Evolutionary conservation across 2,329 filamentous ascomycete species (phyloP).

Genomic region (Capronia epimyces): DNA sequence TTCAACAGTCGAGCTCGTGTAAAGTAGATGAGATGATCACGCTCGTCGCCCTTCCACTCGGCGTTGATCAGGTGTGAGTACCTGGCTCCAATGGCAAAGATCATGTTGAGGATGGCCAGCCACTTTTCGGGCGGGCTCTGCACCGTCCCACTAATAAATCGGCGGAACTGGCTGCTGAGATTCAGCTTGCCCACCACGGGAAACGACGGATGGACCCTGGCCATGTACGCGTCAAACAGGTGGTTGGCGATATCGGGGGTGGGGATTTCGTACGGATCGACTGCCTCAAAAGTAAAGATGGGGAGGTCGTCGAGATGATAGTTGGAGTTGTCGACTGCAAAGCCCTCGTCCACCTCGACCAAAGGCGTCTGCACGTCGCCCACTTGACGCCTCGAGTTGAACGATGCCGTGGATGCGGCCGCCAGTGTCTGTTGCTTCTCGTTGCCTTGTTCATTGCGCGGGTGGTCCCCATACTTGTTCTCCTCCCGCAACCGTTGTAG

Average conservation of each 20-base stretch:
- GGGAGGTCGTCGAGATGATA: slow-evolving; percentile 44
- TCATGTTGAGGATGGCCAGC: slow-evolving; percentile 44
- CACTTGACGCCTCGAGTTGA: slow-evolving; percentile 23
- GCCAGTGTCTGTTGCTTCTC: slow-evolving; percentile 9
- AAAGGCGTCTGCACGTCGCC: slow-evolving; percentile 29
- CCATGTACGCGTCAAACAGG: slow-evolving; percentile 41
- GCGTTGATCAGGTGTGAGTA: slow-evolving; percentile 42
- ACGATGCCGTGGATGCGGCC: slow-evolving; percentile 14
- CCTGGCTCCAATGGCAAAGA: slow-evolving; percentile 43
- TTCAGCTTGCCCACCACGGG: slow-evolving; percentile 42
- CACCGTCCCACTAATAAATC: slow-evolving; percentile 30
- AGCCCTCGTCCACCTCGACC: slow-evolving; percentile 31
- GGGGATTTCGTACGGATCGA: slow-evolving; percentile 41
- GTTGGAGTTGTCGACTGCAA: slow-evolving; percentile 30
- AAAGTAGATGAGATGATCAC: slow-evolving; percentile 43
- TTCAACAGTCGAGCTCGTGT: slow-evolving; percentile 41
- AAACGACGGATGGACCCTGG: slow-evolving; percentile 41
- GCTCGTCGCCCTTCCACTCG: slow-evolving; percentile 39
- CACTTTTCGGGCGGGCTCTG: slow-evolving; percentile 38
- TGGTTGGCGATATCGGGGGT: slow-evolving; percentile 38
- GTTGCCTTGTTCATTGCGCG: slow-evolving; percentile 7
- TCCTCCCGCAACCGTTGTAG: slow-evolving; percentile 39
- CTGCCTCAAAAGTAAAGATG: slow-evolving; percentile 37
- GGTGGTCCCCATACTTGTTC: slow-evolving; percentile 34
- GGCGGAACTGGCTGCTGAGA: slow-evolving; percentile 39